Evolutionary conservation across 208 protist genomes (phyloP), one percentile per base, ranked within the genome.

Genomic region (Trypanosoma rangeli): DNA sequence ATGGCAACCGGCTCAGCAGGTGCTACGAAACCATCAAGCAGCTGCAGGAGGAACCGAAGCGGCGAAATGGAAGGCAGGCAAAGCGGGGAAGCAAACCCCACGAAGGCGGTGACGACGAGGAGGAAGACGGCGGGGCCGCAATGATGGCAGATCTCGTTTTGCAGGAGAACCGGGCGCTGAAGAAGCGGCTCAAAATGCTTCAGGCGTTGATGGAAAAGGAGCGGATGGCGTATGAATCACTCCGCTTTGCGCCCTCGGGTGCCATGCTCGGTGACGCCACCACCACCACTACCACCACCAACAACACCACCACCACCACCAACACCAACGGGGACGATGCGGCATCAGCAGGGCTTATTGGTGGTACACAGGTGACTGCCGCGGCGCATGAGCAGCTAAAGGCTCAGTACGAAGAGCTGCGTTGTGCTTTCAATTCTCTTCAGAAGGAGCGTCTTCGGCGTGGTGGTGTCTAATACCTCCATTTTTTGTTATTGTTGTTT

Each of bases 151-250:
- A 49, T 31, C 12, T 77, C 18, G 39, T 83, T 12, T 15, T 77
- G 58, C 70, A 70, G 67, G 84, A 90, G 59, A 90, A 90, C 70
- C 64, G 62, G 0, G 16, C 70, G 3, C 49, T 93, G 28, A 88
- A 86, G 71, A 68, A 84, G 53, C 87, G 84, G 24, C 44, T 90
- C 15, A 76, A 71, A n/a, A 58, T 70, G 0, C 29, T 93, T 54
- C 76, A 82, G 53, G 84, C 86, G 9, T 28, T 93, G 68, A 55
- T 89, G 60, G 75, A 86, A 44, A 84, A 74, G 29, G 84, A 89
- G 60, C 28, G 63, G 49, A 31, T 64, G 50, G 80, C 70, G 65
- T 84, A 88, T 59, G 64, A 70, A 57, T 64, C 68, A 9, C 48
- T 78, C 31, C 60, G 35, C n/a, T 4, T 3, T 20, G 52, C 44